Conservation (phyloP, 2,329 filamentous ascomycete genomes). For the Neofusicoccum sp. region DNA sequence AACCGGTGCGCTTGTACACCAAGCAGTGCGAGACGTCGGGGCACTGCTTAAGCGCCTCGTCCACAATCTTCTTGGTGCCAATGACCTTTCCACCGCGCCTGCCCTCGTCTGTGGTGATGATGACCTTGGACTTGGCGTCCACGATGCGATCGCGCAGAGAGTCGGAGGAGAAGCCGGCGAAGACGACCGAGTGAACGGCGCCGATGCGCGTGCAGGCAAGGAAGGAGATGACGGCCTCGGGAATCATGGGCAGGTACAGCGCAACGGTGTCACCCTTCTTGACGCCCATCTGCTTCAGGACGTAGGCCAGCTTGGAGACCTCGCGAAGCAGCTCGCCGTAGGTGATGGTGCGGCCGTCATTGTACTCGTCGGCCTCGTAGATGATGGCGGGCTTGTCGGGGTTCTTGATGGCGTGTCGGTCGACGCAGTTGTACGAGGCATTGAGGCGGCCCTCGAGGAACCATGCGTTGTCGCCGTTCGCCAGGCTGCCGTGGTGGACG, state of each 20-base stretch:
- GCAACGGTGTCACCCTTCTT: conserved; percentile 96
- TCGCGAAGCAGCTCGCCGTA: conserved; percentile 91
- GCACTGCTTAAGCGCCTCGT: conserved; percentile 95
- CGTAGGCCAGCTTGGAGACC: conserved; percentile 83
- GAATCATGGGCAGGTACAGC: conserved; percentile 98
- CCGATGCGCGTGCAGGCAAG: conserved; percentile 90
- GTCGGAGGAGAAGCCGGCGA: conserved; percentile 95
- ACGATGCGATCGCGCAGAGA: conserved; percentile 92
- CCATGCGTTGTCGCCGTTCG: conserved; percentile 84
- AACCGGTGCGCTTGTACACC: conserved; percentile 92
- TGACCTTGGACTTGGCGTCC: conserved; percentile 85
- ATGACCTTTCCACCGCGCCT: conserved; percentile 97
- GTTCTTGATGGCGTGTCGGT: conserved; percentile 93
- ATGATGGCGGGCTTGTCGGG: conserved; percentile 94
- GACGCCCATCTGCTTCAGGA: conserved; percentile 92
- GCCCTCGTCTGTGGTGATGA: conserved; percentile 96
- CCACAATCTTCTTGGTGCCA: conserved; percentile 98
- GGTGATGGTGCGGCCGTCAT: conserved; percentile 82
- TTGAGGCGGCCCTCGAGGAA: conserved; percentile 93
- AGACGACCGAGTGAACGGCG: conserved; percentile 94
- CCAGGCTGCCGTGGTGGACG: conserved; percentile 73
- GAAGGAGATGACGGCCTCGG: conserved; percentile 87
- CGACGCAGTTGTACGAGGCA: conserved; percentile 95
- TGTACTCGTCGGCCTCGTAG: conserved; percentile 93
- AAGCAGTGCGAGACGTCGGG: conserved; percentile 81